These are phyloP conservation scores for Colletotrichum chrysophilum DNA, from an alignment of 2,329 filamentous ascomycete species.

Conservation along the genomic window DNA sequence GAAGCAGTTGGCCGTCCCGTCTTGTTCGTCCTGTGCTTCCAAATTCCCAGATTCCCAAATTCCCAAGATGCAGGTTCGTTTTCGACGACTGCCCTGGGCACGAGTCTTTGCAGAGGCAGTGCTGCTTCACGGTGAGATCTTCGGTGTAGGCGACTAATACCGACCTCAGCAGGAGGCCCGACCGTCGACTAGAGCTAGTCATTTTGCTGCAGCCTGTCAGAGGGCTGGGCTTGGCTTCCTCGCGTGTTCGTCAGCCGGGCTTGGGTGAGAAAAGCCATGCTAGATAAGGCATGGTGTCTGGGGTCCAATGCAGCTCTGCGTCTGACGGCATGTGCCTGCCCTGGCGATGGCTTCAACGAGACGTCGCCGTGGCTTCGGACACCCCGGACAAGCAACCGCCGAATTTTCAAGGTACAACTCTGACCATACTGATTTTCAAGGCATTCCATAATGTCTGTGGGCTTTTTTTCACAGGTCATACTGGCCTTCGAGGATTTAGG, in stretches of 20 bases:
- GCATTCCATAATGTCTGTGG: rapidly evolving
- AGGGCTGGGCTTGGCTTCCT: not conserved
- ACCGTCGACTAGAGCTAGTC: not conserved
- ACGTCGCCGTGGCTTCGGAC: not conserved
- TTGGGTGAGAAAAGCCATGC: not conserved
- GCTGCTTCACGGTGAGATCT: constrained; percentile 1
- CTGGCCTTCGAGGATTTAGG: not conserved
- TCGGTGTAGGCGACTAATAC: not conserved
- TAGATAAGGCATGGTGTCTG: not conserved
- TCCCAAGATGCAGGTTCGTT: not conserved
- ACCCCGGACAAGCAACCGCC: not conserved
- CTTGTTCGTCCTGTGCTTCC: not conserved
- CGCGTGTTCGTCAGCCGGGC: not conserved
- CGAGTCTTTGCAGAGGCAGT: not conserved
- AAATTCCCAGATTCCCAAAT: not conserved
- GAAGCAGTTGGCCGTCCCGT: not conserved
- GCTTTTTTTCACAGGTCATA: not conserved
- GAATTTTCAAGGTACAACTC: not conserved
- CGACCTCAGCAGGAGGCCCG: not conserved
- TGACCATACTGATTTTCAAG: not conserved
- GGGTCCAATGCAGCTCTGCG: not conserved
- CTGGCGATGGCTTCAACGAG: not conserved
- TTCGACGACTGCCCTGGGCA: not conserved
- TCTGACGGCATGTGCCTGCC: not conserved
- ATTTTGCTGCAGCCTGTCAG: not conserved